These are phyloP conservation scores for Cercophora samala DNA, from an alignment of 495 filamentous ascomycete species.

Conservation along the genomic window DNA sequence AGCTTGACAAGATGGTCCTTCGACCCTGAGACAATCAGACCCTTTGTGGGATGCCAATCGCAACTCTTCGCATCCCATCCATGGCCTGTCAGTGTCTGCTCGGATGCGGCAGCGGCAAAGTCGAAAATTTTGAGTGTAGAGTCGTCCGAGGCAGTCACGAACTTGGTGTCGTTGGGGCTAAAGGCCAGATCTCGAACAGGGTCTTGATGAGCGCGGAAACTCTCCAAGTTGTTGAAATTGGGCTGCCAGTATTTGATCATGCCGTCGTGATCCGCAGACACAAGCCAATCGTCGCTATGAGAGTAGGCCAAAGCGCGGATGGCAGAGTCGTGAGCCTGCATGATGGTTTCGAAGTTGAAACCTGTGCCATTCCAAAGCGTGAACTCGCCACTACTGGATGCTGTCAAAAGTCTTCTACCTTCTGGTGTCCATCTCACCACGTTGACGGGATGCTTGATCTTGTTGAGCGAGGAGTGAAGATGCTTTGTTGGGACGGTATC, in stretches of 20 bases:
- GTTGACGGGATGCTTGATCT: slow-evolving; percentile 94
- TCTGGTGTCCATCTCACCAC: slow-evolving; percentile 98
- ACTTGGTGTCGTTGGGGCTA: slow-evolving; percentile 88
- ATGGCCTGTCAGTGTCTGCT: slow-evolving; percentile 80
- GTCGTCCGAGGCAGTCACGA: slow-evolving; percentile 94
- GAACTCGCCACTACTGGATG: slow-evolving; percentile 93
- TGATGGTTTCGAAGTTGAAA: slow-evolving; percentile 99
- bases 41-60: slow-evolving; percentile 97
- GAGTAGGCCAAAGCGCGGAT: slow-evolving; percentile 86
- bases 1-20: slow-evolving; percentile 97
- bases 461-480: slow-evolving; percentile 92
- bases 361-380: slow-evolving; percentile 98
- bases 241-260: slow-evolving; percentile 98
- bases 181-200: slow-evolving; percentile 91
- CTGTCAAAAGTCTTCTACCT: slow-evolving; percentile 84
- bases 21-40: slow-evolving; percentile 89
- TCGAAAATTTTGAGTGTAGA: slow-evolving; percentile 92
- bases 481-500: slow-evolving; percentile 86
- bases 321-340: slow-evolving; percentile 93
- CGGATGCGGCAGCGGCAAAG: slow-evolving; percentile 80
- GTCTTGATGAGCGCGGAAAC: slow-evolving; percentile 84
- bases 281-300: slow-evolving; percentile 92
- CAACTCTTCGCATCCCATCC: slow-evolving; percentile 95
- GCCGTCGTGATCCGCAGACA: slow-evolving; percentile 93
- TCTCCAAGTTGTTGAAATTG: slow-evolving; percentile 98